These are phyloP conservation scores for Daldinia grandis DNA, from an alignment of 495 filamentous ascomycete genomes.

Conservation along the genomic window DNA sequence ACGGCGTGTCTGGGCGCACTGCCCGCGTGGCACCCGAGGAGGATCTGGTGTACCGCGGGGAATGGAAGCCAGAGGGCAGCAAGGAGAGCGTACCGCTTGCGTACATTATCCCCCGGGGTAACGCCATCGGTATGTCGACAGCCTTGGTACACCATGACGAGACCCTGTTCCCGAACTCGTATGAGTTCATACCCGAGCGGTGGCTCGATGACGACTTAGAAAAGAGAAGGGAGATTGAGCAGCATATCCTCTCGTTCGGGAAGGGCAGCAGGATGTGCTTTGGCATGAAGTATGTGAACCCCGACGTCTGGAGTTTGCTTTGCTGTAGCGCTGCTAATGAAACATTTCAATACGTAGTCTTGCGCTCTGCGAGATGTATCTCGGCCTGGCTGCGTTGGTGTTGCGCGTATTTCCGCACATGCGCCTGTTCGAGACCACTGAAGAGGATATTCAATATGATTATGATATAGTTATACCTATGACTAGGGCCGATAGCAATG, in stretches of 20 bases:
- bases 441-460: slow-evolving; percentile 37
- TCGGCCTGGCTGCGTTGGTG: slow-evolving; percentile 34
- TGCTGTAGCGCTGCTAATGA: slow-evolving; percentile 33
- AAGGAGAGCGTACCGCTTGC: neutral
- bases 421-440: slow-evolving; percentile 41
- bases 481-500: slow-evolving; percentile 31
- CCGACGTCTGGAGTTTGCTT: neutral
- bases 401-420: slow-evolving; percentile 41
- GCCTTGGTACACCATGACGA: neutral
- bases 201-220: slow-evolving; percentile 10
- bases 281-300: slow-evolving; percentile 19
- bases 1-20: neutral
- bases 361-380: slow-evolving; percentile 47
- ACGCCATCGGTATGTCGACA: slow-evolving; percentile 21
- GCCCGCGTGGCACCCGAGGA: slow-evolving; percentile 7
- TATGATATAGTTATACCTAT: slow-evolving; percentile 31
- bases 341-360: slow-evolving; percentile 24
- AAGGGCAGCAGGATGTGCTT: slow-evolving; percentile 21
- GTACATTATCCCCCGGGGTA: slow-evolving; percentile 21
- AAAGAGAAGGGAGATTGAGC: slow-evolving; percentile 8
- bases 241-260: slow-evolving; percentile 15
- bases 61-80: neutral
- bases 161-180: slow-evolving; percentile 2
- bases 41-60: slow-evolving; percentile 4
- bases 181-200: slow-evolving; percentile 2